Base-by-base conservation (phyloP, 2,329 filamentous ascomycete genomes). In the Didymella sp. region DNA sequence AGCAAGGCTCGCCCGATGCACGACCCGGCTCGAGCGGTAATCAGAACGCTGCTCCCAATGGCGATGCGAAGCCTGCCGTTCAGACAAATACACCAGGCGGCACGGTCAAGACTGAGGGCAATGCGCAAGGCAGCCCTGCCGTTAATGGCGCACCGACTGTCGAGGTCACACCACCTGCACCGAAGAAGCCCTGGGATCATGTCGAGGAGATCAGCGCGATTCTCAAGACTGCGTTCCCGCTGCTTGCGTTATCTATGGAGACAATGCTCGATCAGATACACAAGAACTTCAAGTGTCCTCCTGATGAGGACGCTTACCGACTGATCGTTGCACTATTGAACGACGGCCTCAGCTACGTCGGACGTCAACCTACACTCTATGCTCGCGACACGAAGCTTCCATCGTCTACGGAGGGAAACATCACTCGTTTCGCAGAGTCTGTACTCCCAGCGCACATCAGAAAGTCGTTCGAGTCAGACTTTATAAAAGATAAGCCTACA, bases 241-340 rank as follows among this genome's bases (percentile, higher is more conserved):
- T 99, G 17, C 85, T 99, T 67, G 95, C 96, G 9, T 81, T 98
- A 40, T 97, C 94, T 0, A 98, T 99, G 95, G 95, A 99, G 79
- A 96, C 94, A 0, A 99, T 98, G 92, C 93, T 98, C 27, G 95
- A 99, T 73, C 94, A 98, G 77, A 96, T 99, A 57, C 90, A 95
- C 76, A 98, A 98, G 82, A 90, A 98, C 78, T 99, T 99, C 85
- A 99, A 99, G 79, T 98, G 95, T 70, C 94, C 94, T 13, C 94
- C 94, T 0, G 95, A 99, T 69, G 95, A 99, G 75, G 95, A 99
- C 79, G 96, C 95, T 2, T 98, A 98, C 77, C 86, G 95, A 46
- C 83, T 99, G 15, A 99, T 99, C 64, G 94, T 98, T n/a, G 96
- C 95, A 2, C 81, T 99, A 11, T 85, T 99, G 21, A 99, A 99